Percentiles rank a stretch among this genome's conserved stretches.
phyloP scores from a whole-genome alignment of 2,329 filamentous ascomycete genomes.

The Herpotrichia juniperi region DNA sequence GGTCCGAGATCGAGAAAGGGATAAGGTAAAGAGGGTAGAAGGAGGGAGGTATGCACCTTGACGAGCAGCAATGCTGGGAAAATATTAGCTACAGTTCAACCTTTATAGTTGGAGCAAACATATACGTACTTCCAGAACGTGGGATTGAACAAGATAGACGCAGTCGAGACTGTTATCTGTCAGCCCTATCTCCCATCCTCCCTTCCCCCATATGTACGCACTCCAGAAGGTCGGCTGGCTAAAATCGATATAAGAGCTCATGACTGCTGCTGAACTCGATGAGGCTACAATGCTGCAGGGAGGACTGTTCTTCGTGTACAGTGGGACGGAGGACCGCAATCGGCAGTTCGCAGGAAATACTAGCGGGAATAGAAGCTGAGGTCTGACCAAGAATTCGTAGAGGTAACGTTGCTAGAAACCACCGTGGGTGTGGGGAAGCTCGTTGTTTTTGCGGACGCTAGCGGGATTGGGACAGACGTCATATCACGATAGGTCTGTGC shows the following conservation, averaged over 20 bases:
- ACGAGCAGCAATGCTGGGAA: constrained; percentile 74
- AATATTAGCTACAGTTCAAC: constrained; percentile 14
- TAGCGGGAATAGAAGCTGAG: background rate
- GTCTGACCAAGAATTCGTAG: too few species aligned
- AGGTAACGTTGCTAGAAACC: background rate
- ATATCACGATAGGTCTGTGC: too few species aligned
- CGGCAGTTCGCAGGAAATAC: too few species aligned
- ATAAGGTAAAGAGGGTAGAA: background rate
- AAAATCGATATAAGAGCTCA: constrained; percentile 44
- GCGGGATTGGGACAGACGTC: constrained; percentile 2
- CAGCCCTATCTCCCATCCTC: background rate
- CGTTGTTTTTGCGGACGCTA: constrained; percentile 1
- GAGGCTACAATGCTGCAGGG: background rate
- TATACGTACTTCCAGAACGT: constrained; percentile 96
- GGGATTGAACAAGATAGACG: constrained; percentile 90
- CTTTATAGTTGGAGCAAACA: background rate
- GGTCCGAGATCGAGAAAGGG: background rate
- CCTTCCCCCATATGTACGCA: constrained; percentile 33
- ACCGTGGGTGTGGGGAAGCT: background rate
- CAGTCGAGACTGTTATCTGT: constrained; percentile 70
- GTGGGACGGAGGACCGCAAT: constrained; percentile 3
- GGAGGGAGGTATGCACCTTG: constrained; percentile 61
- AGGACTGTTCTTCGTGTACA: background rate
- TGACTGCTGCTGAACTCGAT: background rate
- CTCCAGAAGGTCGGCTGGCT: constrained; percentile 55